Conservation (phyloP, 495 filamentous ascomycete genomes). For the Penicillium turbatum region DNA sequence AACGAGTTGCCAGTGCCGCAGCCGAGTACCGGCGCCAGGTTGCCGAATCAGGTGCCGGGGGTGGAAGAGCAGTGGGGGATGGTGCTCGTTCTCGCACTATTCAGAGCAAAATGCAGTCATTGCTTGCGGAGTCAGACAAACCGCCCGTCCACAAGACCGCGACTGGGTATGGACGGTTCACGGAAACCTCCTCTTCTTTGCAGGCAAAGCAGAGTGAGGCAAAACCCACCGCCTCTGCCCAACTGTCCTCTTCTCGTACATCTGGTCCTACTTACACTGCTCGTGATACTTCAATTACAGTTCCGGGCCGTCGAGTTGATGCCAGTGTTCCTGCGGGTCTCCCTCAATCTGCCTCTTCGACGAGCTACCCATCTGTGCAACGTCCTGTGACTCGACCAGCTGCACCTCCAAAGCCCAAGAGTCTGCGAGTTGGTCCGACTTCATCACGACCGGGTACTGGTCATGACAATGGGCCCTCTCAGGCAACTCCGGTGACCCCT, state of each 20-base stretch:
- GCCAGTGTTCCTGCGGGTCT: conserved; percentile 17
- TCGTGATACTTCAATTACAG: conserved; percentile 13
- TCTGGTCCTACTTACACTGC: conserved; percentile 20
- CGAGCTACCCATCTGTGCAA: conserved; percentile 21
- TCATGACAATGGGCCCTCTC: conserved; percentile 22
- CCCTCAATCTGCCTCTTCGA: conserved; percentile 19
- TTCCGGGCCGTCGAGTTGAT: conserved; percentile 15
- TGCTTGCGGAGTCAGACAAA: conserved; percentile 75
- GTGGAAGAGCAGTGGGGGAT: conserved; percentile 44
- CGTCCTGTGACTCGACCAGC: conserved; percentile 38
- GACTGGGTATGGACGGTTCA: conserved; percentile 82
- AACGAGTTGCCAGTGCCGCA: conserved; percentile 85
- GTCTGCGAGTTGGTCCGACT: conserved; percentile 45
- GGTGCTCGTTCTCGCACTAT: conserved; percentile 68
- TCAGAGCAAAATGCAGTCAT: conserved; percentile 79
- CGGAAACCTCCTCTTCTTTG: conserved; percentile 49
- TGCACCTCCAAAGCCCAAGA: conserved; percentile 60
- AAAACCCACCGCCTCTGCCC: conserved; percentile 1
- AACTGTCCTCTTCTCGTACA: conserved; percentile 15
- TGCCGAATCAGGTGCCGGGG: conserved; percentile 55
- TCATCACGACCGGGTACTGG: conserved; percentile 20
- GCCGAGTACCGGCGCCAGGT: conserved; percentile 82
- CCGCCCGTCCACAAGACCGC: conserved; percentile 65
- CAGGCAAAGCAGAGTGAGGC: conserved; percentile 37
- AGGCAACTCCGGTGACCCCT: conserved; percentile 21